These are phyloP conservation scores for Anastatica hierochuntica DNA, from an alignment of 345 rosid species.

Conservation along the genomic window DNA sequence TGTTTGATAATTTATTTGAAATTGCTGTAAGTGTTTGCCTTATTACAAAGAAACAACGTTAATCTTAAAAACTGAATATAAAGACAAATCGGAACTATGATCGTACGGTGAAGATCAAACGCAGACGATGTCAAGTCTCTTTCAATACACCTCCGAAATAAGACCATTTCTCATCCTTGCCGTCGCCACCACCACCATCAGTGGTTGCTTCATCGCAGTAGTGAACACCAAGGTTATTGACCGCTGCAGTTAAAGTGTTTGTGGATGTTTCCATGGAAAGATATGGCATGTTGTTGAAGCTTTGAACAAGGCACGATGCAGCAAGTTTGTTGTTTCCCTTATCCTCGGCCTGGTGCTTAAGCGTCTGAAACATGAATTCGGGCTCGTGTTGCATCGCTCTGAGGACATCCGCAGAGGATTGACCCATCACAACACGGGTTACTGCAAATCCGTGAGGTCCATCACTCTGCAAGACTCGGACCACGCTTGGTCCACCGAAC, in stretches of 20 bases:
- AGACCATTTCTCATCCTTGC: slow-evolving; percentile 73
- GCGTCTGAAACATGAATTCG: slow-evolving; percentile 84
- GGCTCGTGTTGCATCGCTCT: slow-evolving; percentile 96
- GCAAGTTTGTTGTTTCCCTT: slow-evolving; percentile 33
- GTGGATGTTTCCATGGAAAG: slow-evolving; percentile 35
- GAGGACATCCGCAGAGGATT: slow-evolving; percentile 82
- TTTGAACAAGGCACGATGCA: slow-evolving; percentile 41
- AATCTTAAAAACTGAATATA: background rate
- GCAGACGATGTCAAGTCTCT: slow-evolving; percentile 5
- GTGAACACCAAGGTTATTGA: slow-evolving; percentile 45
- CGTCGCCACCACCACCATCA: too few relatives aligned
- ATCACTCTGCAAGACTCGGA: slow-evolving; percentile 78
- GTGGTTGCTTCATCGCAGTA: slow-evolving; percentile 38
- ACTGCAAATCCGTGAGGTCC: slow-evolving; percentile 91
- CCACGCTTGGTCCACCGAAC: slow-evolving; percentile 95
- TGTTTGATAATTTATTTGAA: too few relatives aligned
- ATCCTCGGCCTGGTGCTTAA: slow-evolving; percentile 82
- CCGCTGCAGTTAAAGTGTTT: slow-evolving; percentile 50
- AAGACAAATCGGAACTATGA: slow-evolving; percentile 1
- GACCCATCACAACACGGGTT: slow-evolving; percentile 70
- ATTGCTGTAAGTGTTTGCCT: background rate
- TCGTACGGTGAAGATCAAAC: slow-evolving; percentile 9
- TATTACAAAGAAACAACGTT: slow-evolving; percentile 15
- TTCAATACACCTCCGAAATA: slow-evolving; percentile 49
- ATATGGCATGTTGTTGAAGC: slow-evolving; percentile 90